Base-by-base conservation (phyloP, 306 rosid genomes). In the Oxytropis ochrocephala region DNA sequence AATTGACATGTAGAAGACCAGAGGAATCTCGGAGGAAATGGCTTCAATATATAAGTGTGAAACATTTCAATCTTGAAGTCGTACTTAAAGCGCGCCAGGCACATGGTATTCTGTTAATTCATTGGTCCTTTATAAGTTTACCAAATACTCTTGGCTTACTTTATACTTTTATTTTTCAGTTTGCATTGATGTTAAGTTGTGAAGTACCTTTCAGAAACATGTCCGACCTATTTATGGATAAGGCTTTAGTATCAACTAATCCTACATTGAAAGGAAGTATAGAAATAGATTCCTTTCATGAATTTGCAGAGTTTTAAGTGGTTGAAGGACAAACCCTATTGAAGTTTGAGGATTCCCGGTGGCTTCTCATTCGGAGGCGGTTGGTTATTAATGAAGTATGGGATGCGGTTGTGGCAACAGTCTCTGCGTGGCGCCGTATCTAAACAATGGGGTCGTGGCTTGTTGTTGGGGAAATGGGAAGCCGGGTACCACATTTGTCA, bases 31-130 rank as follows among this genome's bases (percentile, higher is more conserved):
- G 0, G 67, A 71, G 77, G 79, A 79, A 43, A 30, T 79, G 39
- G 86, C 81, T 71, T 61, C 77, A 17, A 64, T 47, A 10, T 82
- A 59, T 17, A 82, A 41, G 43, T 66, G 74, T 75, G 76, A 14
- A 64, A 47, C 71, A 35, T 82, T 82, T 79, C 81, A 61, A 78
- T 79, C 76, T 30, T 54, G 84, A 75, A 61, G 83, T 70, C 46
- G 77, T 79, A 13, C 86, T 82, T n/a, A 68, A 67, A 79, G 86
- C n/a, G 86, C 55, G 86, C 81, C 42, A 79, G n/a, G 79, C 86
- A 82, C 79, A 79, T 79, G 83, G 86, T 82, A 62, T 66, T 73
- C 68, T 71, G 54, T 82, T 48, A 44, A 53, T 60, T 56, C 36
- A 65, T 47, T 52, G 13, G 14, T 65, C 13, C 36, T 74, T 39